Evolutionary conservation across 164 flowering plant genomes (phyloP), one percentile per base, ranked within the genome.

Genomic region (Aristolochia contorta): DNA sequence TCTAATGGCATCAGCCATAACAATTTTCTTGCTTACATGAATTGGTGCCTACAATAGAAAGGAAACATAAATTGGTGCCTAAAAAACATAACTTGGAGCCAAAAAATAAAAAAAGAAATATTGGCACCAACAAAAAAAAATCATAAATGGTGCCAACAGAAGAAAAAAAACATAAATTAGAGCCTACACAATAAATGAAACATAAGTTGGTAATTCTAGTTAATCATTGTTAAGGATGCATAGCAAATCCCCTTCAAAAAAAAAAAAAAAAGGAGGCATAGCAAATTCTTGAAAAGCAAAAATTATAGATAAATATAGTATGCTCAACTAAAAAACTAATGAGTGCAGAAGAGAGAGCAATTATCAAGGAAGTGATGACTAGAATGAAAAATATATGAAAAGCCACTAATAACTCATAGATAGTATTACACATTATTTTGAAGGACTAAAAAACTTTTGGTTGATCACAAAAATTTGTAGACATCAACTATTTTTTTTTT

Each of bases 141-240:
- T 30, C 83, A 76, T 74, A 86, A 60, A 89, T 10, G 96, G 93
- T 2, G 72, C 93, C 96, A 86, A 83, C 70, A 65, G 12, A 37
- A 27, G 30, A 10, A 37, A 37, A 0, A 10, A 37, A 37, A 37
- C 12, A 16, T 54, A 21, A 23, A 37, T 15, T 33, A 19, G 32
- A n/a, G 72, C 93, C 96, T 86, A 83, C 70, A 65, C 1, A 37
- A 27, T 2, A 10, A 37, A 37, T 7, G 43, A 37, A 37, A 37
- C 12, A 16, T 54, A 21, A 23, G 30, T 15, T 33, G 22, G 32
- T 3, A 20, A 3, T 12, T 4, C 13, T 37, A 32, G 9, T 55
- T 21, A 64, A 54, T 18, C 23, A 46, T 25, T 12, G 24, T 27
- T 54, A 56, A 21, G 41, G 23, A 70, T 49, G 64, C 30, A 19